Base-by-base conservation (phyloP, 768 basidiomycete genomes). In the Russula sp. region DNA sequence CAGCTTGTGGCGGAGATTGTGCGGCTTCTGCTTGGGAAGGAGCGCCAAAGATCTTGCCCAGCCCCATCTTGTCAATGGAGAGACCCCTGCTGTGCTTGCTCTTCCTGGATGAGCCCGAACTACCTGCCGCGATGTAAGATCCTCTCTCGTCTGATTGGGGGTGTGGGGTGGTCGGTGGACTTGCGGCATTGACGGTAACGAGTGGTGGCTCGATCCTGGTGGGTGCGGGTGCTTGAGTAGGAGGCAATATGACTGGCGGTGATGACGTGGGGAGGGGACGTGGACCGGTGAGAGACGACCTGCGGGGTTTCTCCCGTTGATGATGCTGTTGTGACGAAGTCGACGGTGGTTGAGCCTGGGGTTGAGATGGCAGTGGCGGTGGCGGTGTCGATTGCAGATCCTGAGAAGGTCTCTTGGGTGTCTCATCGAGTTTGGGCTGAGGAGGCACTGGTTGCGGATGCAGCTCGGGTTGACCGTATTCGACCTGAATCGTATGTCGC, bases 401-500 rank as follows among this genome's bases (percentile, higher is more conserved):
- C 22, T 50, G 52, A 43, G 57, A 42, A 50, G 50, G 35, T 13
- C 22, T 66, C 64, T 52, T 65, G 39, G 56, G 57, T 20, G 63
- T 66, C 18, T 50, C 49, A n/a, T 60, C 56, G 25, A 43, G 64
- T 42, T 36, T 59, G 13, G 64, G 29, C 14, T 38, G 61, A 20
- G 42, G 25, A 3, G 69, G 55, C 7, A 63, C 47, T 2, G 49
- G 55, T 10, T 48, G 69, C 14, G 64, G 20, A 10, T 48, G 69
- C 14, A 63, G 20, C n/a, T 72, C 71, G 6, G 81, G 80, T 58
- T 86, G 86, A 60, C 88, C 89, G 68, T 98, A 98, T 74, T 99
- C 97, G 61, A 98, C 88, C 73, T 98, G 97, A 50, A 98, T 91
- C 10, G 97, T 98, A 73, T 98, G 94, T 52, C 93, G 78, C 73